A percentile compares a stretch with the other conserved stretches of the same genome.
These are phyloP conservation scores for Paecilomyces dactylethromorphus DNA, from an alignment of 2,329 filamentous ascomycete genomes.

Conservation along the genomic window DNA sequence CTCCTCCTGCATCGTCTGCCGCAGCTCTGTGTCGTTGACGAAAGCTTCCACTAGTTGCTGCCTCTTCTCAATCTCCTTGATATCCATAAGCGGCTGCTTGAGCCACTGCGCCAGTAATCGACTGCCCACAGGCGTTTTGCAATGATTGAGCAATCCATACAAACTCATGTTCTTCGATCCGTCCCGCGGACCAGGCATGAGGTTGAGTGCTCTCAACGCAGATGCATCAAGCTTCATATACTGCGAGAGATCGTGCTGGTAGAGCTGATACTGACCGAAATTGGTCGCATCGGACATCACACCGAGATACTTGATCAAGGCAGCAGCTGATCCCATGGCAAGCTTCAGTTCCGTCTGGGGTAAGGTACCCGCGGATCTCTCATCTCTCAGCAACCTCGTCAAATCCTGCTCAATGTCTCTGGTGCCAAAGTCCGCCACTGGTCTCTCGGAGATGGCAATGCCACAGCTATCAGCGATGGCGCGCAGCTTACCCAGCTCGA, in stretches of 20 bases:
- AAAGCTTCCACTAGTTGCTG: conserved; percentile 96
- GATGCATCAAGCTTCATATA: conserved; percentile 98
- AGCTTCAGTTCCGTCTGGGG: conserved; percentile 90
- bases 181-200: conserved; percentile 93
- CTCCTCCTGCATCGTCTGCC: conserved; percentile 95
- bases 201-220: conserved; percentile 84
- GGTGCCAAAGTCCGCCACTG: conserved; percentile 69
- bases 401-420: conserved; percentile 96
- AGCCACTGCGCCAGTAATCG: conserved; percentile 90
- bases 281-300: conserved; percentile 88
- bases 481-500: conserved; percentile 78
- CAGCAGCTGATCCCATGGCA: conserved; percentile 90
- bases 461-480: conserved; percentile 90
- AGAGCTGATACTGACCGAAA: conserved; percentile 94
- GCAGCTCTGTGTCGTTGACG: conserved; percentile 81
- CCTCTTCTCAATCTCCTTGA: conserved; percentile 78
- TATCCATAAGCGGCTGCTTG: conserved; percentile 93
- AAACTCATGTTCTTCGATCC: conserved; percentile 97
- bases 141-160: conserved; percentile 90
- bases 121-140: conserved; percentile 92
- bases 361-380: conserved; percentile 66
- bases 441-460: conserved; percentile 77
- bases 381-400: conserved; percentile 78
- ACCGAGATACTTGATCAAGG: conserved; percentile 88
- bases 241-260: conserved; percentile 92